These are phyloP conservation scores for Tylopilus sp. DNA, from an alignment of 768 basidiomycete genomes.

Conservation along the genomic window DNA sequence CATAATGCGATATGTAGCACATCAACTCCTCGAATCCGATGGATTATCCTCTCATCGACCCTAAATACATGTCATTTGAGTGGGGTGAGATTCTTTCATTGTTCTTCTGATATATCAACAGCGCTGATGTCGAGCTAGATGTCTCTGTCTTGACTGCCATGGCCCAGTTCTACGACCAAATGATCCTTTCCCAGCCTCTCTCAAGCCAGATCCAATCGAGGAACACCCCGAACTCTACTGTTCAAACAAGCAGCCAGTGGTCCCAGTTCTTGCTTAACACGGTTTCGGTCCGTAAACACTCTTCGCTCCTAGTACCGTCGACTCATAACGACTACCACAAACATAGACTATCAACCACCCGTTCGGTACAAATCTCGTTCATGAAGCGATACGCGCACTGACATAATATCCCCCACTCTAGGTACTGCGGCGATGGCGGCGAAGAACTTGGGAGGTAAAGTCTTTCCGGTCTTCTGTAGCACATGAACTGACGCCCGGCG, in stretches of 20 bases:
- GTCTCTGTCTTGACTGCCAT: not conserved
- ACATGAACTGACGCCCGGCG: not conserved
- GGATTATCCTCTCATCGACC: not conserved
- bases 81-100: not conserved
- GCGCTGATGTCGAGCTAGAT: not conserved
- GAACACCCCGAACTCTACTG: not conserved
- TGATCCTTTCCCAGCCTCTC: not conserved
- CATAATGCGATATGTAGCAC: not conserved
- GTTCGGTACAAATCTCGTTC: not conserved
- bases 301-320: not conserved
- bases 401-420: not conserved
- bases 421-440: constrained; percentile 3
- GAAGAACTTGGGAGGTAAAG: not conserved
- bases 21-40: not conserved
- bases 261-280: not conserved
- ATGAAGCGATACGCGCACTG: not conserved
- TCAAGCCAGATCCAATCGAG: not conserved
- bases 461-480: not conserved
- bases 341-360: not conserved
- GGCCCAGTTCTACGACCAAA: not conserved
- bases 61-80: not conserved
- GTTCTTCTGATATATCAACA: too few relatives aligned
- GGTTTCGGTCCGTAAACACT: not conserved
- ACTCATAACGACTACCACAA: not conserved
- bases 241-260: not conserved